Evolutionary conservation across 371 early-diverging fungal species (phyloP).

Genomic region (Lichtheimia corymbifera): DNA sequence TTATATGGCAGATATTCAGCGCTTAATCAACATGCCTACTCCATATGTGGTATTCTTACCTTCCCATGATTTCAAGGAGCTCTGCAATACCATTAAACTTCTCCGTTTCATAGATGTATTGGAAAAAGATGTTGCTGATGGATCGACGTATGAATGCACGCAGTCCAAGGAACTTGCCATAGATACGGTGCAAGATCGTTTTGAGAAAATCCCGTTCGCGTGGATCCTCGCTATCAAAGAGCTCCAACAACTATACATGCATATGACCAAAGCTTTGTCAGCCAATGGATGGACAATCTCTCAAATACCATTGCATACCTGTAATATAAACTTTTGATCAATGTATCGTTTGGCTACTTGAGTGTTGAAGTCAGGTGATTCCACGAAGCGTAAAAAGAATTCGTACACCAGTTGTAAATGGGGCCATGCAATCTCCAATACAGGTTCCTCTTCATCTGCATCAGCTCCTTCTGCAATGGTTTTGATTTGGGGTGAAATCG

Average conservation of each 20-base stretch:
- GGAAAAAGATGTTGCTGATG: constrained; percentile 96
- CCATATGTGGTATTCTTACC: constrained; percentile 36
- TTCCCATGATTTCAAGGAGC: constrained; percentile 94
- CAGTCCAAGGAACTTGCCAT: constrained; percentile 95
- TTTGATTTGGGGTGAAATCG: constrained; percentile 91
- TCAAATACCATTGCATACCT: constrained; percentile 45
- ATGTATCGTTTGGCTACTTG: constrained; percentile 68
- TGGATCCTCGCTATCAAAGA: constrained; percentile 98
- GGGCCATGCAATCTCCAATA: constrained; percentile 95
- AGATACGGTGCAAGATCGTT: constrained; percentile 95
- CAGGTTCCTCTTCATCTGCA: constrained; percentile 98
- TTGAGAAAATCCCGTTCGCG: constrained; percentile 97
- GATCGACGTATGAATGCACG: constrained; percentile 94
- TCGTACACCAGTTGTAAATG: constrained; percentile 97
- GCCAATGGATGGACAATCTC: neutral
- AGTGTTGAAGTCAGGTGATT: constrained; percentile 95
- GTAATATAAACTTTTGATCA: constrained; percentile 38
- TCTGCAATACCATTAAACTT: constrained; percentile 97
- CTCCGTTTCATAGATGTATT: constrained; percentile 95
- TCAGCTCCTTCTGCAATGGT: constrained; percentile 95
- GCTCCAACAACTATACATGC: constrained; percentile 75
- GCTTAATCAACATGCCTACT: neutral
- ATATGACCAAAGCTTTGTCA: neutral
- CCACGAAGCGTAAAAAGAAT: constrained; percentile 95
- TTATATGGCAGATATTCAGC: neutral